Evolutionary conservation across 2,329 filamentous ascomycete species (phyloP).

Genomic region (Didymosphaeria variabile): DNA sequence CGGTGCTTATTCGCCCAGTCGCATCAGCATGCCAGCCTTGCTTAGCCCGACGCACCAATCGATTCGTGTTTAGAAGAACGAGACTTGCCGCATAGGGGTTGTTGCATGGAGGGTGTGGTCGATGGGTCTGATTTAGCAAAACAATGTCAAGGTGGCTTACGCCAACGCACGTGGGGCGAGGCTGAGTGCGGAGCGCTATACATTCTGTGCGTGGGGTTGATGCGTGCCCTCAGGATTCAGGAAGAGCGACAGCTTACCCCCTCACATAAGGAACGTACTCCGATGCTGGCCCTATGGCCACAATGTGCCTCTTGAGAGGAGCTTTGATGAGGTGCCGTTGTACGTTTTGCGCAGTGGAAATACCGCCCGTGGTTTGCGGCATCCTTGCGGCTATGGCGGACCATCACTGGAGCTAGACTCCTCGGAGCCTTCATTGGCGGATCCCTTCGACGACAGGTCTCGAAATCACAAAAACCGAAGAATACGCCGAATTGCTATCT

Average conservation of each 20-base stretch:
- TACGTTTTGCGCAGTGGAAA: not conserved
- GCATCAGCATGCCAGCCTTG: conserved; percentile 9
- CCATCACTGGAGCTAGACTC: not conserved
- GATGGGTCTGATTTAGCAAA: conserved; percentile 5
- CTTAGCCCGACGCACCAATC: conserved; percentile 14
- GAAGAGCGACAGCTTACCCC: not conserved
- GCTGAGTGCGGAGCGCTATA: conserved; percentile 4
- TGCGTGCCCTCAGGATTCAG: not conserved
- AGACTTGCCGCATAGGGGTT: conserved; percentile 3
- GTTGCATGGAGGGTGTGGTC: conserved; percentile 6
- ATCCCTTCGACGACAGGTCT: no score
- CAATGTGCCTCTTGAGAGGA: not conserved
- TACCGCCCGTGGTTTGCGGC: not conserved
- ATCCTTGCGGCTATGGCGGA: conserved; percentile 1
- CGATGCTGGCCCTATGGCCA: not conserved
- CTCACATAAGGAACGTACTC: not conserved
- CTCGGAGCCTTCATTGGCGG: not conserved
- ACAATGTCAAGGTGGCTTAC: not conserved
- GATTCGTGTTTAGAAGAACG: not conserved
- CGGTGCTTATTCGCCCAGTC: conserved; percentile 5
- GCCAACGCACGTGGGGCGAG: conserved; percentile 5
- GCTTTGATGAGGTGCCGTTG: conserved; percentile 1
- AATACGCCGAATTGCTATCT: not conserved
- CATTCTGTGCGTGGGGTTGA: not conserved
- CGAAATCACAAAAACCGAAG: not conserved